phyloP scores from a whole-genome alignment of 108 stramenopile species.

The Stephanodiscus triporus region DNA sequence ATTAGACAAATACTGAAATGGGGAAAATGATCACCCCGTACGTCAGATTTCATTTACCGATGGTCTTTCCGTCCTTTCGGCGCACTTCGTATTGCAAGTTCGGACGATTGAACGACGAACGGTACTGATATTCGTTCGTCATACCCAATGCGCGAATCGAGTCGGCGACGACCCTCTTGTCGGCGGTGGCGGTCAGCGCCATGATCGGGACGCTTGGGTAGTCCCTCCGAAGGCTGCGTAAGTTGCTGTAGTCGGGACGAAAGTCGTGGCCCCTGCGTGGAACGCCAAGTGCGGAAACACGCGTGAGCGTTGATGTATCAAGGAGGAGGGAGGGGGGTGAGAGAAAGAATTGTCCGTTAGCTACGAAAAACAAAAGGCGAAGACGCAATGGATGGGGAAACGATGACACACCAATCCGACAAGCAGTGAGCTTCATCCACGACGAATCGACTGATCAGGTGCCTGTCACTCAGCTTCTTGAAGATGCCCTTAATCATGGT shows the following conservation, averaged over 20 bases:
- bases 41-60: not conserved
- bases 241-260: slow-evolving; percentile 89
- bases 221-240: slow-evolving; percentile 78
- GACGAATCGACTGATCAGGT: slow-evolving; percentile 93
- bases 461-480: slow-evolving; percentile 55
- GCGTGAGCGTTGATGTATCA: not conserved
- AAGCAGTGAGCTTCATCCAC: slow-evolving; percentile 99
- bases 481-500: slow-evolving; percentile 77
- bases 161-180: slow-evolving; percentile 91
- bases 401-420: slow-evolving; percentile 52
- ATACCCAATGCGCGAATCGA: slow-evolving; percentile 87
- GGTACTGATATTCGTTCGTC: slow-evolving; percentile 69
- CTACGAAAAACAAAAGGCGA: not conserved
- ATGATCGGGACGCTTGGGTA: slow-evolving; percentile 96
- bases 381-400: slow-evolving; percentile 5
- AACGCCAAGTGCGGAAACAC: not conserved
- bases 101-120: slow-evolving; percentile 92
- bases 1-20: not conserved
- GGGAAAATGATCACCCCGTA: not conserved
- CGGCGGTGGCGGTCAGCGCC: slow-evolving; percentile 99
- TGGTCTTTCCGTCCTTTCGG: slow-evolving; percentile 82
- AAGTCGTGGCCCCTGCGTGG: slow-evolving; percentile 54
- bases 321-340: not conserved
- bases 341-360: not conserved
- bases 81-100: slow-evolving; percentile 95